Conservation (phyloP, 352 stramenopile species). For the Aphanomyces astaci region DNA sequence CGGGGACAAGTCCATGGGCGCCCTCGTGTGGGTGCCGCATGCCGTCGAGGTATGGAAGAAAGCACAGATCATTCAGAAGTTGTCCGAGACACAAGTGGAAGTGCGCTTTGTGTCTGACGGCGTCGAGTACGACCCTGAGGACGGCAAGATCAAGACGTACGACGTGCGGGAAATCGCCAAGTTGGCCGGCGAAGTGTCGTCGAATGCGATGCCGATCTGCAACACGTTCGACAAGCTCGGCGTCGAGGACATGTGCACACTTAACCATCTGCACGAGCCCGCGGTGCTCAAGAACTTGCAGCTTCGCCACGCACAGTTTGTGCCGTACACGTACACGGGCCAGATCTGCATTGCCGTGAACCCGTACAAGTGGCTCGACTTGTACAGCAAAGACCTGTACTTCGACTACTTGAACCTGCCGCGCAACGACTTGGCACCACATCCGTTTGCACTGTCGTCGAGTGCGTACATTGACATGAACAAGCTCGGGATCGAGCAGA, state of each 20-base stretch:
- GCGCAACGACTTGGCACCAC: conserved; percentile 45
- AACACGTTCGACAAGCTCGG: conserved; percentile 60
- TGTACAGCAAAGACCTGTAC: conserved; percentile 61
- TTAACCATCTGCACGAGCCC: conserved; percentile 75
- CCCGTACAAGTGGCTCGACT: conserved; percentile 72
- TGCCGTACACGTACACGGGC: conserved; percentile 77
- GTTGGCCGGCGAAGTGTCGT: conserved; percentile 60
- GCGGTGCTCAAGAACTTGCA: conserved; percentile 71
- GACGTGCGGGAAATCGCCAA: conserved; percentile 56
- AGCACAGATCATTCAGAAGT: conserved; percentile 25
- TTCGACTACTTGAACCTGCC: conserved; percentile 48
- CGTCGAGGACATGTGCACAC: conserved; percentile 69
- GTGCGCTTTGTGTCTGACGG: conserved; percentile 55
- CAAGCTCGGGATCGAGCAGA: conserved; percentile 72
- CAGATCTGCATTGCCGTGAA: conserved; percentile 78
- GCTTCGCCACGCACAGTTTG: conserved; percentile 53
- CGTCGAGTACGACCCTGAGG: conserved; percentile 46
- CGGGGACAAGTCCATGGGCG: conserved; percentile 25
- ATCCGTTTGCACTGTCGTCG: conserved; percentile 66
- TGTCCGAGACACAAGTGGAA: conserved; percentile 23
- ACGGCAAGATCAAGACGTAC: conserved; percentile 52
- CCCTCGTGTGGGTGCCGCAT: conserved; percentile 79
- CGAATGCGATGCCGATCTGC: conserved; percentile 74
- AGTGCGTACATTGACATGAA: conserved; percentile 68
- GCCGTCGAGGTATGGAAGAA: conserved; percentile 69